Percentiles rank a stretch among this genome's conserved stretches.
These are phyloP conservation scores for Paramecium octaurelia DNA, from an alignment of 73 alveolate genomes.

Conservation along the genomic window DNA sequence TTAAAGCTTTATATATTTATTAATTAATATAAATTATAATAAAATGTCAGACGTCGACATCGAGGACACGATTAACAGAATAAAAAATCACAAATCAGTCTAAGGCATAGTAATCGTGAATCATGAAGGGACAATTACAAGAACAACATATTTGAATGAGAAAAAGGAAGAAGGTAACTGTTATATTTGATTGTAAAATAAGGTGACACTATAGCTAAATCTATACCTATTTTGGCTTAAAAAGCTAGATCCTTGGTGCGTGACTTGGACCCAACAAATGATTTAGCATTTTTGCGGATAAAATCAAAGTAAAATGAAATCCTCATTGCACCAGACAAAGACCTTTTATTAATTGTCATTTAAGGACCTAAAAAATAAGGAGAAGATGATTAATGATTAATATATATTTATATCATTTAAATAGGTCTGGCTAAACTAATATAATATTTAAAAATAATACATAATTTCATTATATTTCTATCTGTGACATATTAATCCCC, in stretches of 20 bases:
- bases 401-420: background rate
- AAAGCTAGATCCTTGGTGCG: conserved; percentile 84
- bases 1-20: background rate
- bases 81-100: conserved; percentile 51
- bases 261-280: conserved; percentile 89
- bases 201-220: conserved; percentile 52
- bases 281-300: conserved; percentile 93
- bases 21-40: background rate
- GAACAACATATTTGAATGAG: conserved; percentile 40
- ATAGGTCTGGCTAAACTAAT: background rate
- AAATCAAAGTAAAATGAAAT: conserved; percentile 95
- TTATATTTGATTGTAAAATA: background rate
- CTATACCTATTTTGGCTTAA: conserved; percentile 76
- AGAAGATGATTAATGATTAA: conserved; percentile 51
- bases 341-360: conserved; percentile 88
- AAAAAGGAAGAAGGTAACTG: conserved; percentile 26
- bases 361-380: conserved; percentile 76
- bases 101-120: conserved; percentile 28
- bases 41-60: conserved; percentile 27
- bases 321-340: conserved; percentile 97
- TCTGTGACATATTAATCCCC: background rate
- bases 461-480: background rate
- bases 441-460: background rate
- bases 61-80: conserved; percentile 54
- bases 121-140: conserved; percentile 45